A percentile compares a stretch with the other conserved stretches of the same genome.
Evolutionary conservation across 2,329 filamentous ascomycete genomes (phyloP).

Genomic region (Fusarium succisae): DNA sequence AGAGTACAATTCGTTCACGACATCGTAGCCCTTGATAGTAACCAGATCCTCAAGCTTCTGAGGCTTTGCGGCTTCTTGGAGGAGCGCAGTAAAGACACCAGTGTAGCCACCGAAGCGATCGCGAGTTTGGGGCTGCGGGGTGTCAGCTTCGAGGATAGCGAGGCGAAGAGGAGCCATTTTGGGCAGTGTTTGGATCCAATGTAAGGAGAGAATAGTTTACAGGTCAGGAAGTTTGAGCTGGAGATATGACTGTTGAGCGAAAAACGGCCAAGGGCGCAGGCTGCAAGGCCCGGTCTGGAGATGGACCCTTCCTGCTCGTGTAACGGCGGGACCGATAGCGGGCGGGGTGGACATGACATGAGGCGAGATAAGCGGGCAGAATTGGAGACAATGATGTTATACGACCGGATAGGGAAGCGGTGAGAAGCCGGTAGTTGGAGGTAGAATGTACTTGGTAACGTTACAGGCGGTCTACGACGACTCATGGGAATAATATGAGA

Average conservation of each 20-base stretch:
- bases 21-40: conserved; percentile 72
- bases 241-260: conserved; percentile 15
- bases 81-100: conserved; percentile 71
- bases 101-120: conserved; percentile 77
- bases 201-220: background rate
- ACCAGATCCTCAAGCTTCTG: conserved; percentile 57
- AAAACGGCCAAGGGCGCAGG: conserved; percentile 1
- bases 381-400: conserved; percentile 3
- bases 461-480: background rate
- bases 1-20: conserved; percentile 69
- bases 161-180: conserved; percentile 70
- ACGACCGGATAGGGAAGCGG: conserved; percentile 5
- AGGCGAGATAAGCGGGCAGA: conserved; percentile 33
- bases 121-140: conserved; percentile 71
- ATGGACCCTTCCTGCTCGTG: conserved; percentile 24
- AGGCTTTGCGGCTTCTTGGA: conserved; percentile 62
- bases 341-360: conserved; percentile 20
- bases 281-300: conserved; percentile 7
- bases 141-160: conserved; percentile 90
- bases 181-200: background rate
- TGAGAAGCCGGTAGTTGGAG: conserved; percentile 1
- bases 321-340: conserved; percentile 34
- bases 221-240: background rate
- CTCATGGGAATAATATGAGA: background rate
- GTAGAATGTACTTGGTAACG: background rate